Percentiles rank a stretch among this genome's conserved stretches.
Conservation (phyloP, 1,284 basidiomycete genomes). For the Afroboletus lepidellus region DNA sequence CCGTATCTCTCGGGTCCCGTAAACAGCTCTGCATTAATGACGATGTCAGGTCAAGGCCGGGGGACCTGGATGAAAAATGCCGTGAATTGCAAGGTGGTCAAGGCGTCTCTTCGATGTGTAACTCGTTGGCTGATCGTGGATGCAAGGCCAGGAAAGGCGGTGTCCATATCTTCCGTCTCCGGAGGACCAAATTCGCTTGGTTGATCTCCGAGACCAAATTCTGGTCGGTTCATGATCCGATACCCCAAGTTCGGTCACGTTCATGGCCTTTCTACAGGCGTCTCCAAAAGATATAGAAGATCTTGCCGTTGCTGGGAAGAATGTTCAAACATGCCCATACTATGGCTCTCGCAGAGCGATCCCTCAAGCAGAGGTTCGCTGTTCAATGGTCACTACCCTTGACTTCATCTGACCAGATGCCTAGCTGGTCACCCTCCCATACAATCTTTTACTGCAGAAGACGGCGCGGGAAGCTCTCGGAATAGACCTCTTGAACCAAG, state of each 20-base stretch:
- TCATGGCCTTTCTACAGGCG: conserved; percentile 50
- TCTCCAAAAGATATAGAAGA: conserved; percentile 94
- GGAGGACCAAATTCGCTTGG: conserved; percentile 70
- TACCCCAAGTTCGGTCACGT: neutral
- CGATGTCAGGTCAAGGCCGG: conserved; percentile 59
- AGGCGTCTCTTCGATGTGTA: conserved; percentile 13
- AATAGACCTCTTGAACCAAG: conserved; percentile 78
- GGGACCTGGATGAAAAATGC: conserved; percentile 92
- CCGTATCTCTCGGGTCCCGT: conserved; percentile 86
- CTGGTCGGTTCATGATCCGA: conserved; percentile 51
- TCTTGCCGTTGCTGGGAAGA: conserved; percentile 70
- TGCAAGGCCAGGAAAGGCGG: conserved; percentile 57
- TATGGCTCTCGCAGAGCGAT: conserved; percentile 89
- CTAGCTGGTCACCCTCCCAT: conserved; percentile 88
- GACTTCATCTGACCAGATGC: neutral
- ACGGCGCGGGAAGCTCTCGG: conserved; percentile 84
- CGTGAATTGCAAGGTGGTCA: conserved; percentile 81
- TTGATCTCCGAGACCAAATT: conserved; percentile 89
- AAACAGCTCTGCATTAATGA: conserved; percentile 95
- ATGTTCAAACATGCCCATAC: conserved; percentile 82
- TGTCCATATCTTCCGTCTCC: conserved; percentile 81
- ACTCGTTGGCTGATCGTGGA: conserved; percentile 3
- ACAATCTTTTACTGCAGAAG: conserved; percentile 88
- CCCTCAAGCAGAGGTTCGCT: conserved; percentile 80
- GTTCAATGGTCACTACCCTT: neutral